phyloP scores from a whole-genome alignment of 2,329 filamentous ascomycete species.

The Penicillium sp. region DNA sequence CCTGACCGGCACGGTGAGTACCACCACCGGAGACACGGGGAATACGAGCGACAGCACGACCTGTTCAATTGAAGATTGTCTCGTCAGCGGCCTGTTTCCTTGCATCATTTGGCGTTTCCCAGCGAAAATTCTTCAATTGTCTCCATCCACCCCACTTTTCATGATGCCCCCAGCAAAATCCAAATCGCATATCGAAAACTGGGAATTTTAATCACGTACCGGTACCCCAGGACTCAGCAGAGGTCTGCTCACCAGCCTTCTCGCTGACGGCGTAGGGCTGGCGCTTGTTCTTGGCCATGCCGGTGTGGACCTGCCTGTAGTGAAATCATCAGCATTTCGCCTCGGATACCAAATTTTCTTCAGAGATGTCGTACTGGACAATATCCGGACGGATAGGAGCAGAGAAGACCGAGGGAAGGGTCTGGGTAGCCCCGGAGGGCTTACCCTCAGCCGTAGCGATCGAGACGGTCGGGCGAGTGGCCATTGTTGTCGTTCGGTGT shows the following conservation, averaged over 20 bases:
- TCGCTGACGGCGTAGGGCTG: conserved; percentile 99
- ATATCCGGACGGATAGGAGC: conserved; percentile 98
- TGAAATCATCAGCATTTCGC: conserved; percentile 35
- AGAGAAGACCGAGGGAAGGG: conserved; percentile 95
- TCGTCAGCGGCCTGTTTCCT: conserved; percentile 4
- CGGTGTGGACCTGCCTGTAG: conserved; percentile 77
- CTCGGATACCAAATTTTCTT: conserved; percentile 13
- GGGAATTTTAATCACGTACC: conserved; percentile 60
- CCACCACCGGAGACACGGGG: conserved; percentile 99
- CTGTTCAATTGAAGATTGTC: conserved; percentile 47
- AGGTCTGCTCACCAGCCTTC: conserved; percentile 99
- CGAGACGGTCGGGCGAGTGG: conserved; percentile 95
- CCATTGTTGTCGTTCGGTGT: conserved; percentile 65
- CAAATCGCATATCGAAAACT: conserved; percentile 13
- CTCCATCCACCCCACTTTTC: not conserved
- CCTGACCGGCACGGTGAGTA: conserved; percentile 99
- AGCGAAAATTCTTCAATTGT: not conserved
- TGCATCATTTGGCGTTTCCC: not conserved
- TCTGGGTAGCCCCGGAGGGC: conserved; percentile 82
- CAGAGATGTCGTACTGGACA: conserved; percentile 69
- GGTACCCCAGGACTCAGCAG: conserved; percentile 99
- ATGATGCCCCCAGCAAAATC: not conserved
- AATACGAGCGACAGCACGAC: conserved; percentile 99
- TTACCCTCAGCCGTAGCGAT: conserved; percentile 96
- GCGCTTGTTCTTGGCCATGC: conserved; percentile 99